phyloP scores from a whole-genome alignment of 768 basidiomycete species.

The Leccinellum albellum region DNA sequence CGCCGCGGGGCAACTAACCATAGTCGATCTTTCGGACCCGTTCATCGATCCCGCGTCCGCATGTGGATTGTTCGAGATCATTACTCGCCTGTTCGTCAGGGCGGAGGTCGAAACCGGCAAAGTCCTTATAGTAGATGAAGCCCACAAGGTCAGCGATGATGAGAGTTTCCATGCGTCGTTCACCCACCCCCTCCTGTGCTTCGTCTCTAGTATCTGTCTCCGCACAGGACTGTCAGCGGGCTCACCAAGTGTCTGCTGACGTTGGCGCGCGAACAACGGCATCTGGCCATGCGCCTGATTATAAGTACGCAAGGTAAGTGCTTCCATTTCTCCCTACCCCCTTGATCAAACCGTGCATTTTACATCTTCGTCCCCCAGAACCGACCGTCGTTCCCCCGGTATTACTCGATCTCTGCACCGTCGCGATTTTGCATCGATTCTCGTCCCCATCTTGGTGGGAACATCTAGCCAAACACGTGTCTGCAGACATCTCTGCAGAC shows the following conservation, averaged over 20 bases:
- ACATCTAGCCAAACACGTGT: conserved; percentile 63
- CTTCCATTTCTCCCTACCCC: background rate
- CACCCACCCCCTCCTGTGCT: background rate
- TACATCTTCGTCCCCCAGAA: conserved; percentile 37
- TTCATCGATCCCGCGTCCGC: conserved; percentile 63
- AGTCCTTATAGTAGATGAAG: conserved; percentile 69
- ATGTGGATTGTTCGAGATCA: conserved; percentile 62
- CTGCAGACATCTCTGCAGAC: conserved; percentile 53
- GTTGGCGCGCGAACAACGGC: conserved; percentile 65
- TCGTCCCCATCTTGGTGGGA: conserved; percentile 77
- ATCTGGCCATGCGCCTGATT: conserved; percentile 67
- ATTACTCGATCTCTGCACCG: conserved; percentile 61
- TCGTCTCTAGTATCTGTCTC: conserved; percentile 53
- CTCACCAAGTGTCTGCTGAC: conserved; percentile 56
- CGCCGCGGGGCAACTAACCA: conserved; percentile 35
- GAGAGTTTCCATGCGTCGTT: background rate
- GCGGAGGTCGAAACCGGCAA: conserved; percentile 52
- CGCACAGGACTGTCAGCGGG: conserved; percentile 42
- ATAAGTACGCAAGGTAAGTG: conserved; percentile 68
- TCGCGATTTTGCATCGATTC: conserved; percentile 68
- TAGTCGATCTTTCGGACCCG: conserved; percentile 62
- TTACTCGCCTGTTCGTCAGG: conserved; percentile 58
- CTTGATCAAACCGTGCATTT: background rate
- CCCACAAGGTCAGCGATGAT: conserved; percentile 54
- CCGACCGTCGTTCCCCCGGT: conserved; percentile 70